Conservation (phyloP, 2,329 filamentous ascomycete species). For the Trichoderma semiorbis region DNA sequence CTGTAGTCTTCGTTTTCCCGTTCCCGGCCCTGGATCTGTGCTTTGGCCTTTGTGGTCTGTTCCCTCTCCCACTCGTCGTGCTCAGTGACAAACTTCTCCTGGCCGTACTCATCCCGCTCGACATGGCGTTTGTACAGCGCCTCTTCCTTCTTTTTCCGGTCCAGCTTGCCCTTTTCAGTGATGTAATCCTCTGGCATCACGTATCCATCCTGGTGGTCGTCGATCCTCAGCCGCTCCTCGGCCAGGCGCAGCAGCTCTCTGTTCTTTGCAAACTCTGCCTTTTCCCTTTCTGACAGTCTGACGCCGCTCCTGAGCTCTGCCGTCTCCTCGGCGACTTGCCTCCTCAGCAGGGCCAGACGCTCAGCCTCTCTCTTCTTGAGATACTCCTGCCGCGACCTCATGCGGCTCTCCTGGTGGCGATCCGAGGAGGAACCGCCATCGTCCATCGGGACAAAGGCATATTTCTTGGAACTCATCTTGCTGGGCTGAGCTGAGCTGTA, state of each 20-base stretch:
- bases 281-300: slow-evolving; percentile 72
- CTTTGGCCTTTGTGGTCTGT: slow-evolving; percentile 81
- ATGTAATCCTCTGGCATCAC: slow-evolving; percentile 93
- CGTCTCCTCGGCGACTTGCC: slow-evolving; percentile 86
- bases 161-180: slow-evolving; percentile 86
- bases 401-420: slow-evolving; percentile 45
- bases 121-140: slow-evolving; percentile 88
- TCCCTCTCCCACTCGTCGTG: slow-evolving; percentile 95
- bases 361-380: slow-evolving; percentile 89
- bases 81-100: slow-evolving; percentile 87
- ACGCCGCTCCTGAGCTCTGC: slow-evolving; percentile 75
- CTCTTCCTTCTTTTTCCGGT: slow-evolving; percentile 81
- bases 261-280: slow-evolving; percentile 84
- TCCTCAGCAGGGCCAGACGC: slow-evolving; percentile 77
- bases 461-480: slow-evolving; percentile 55
- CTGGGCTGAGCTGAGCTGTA: not conserved
- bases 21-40: slow-evolving; percentile 74
- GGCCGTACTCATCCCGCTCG: slow-evolving; percentile 79
- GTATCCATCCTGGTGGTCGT: slow-evolving; percentile 91
- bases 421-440: slow-evolving; percentile 46
- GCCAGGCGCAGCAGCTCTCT: slow-evolving; percentile 76
- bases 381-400: slow-evolving; percentile 87
- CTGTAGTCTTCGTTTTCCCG: slow-evolving; percentile 82
- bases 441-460: slow-evolving; percentile 66
- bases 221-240: slow-evolving; percentile 80